A percentile compares a stretch with the other conserved stretches of the same genome.
These are phyloP conservation scores for Phaeosphaeria sp. DNA, from an alignment of 2,329 filamentous ascomycete species.

Conservation along the genomic window DNA sequence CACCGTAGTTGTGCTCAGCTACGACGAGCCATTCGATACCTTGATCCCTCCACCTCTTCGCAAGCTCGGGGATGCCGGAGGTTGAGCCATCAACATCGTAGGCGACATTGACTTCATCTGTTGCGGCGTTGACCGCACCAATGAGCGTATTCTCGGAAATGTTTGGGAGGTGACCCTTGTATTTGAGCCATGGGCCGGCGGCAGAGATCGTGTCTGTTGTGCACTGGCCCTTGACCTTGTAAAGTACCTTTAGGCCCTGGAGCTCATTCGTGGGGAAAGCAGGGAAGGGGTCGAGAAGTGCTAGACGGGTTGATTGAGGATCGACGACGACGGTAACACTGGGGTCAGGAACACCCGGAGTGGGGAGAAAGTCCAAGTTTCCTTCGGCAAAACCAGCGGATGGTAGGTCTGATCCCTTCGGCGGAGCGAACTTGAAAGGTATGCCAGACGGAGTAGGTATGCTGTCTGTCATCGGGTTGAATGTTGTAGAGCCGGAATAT, in stretches of 20 bases:
- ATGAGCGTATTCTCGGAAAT: slow-evolving; percentile 98
- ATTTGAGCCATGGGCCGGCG: slow-evolving; percentile 96
- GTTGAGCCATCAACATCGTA: slow-evolving; percentile 81
- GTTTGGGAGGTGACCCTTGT: slow-evolving; percentile 98
- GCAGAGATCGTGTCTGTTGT: slow-evolving; percentile 99
- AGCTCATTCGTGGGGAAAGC: slow-evolving; percentile 82
- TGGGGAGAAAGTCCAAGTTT: slow-evolving; percentile 74
- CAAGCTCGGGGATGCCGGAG: slow-evolving; percentile 86
- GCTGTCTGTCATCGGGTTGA: slow-evolving; percentile 92
- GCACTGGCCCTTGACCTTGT: slow-evolving; percentile 97
- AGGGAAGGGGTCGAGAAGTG: slow-evolving; percentile 87
- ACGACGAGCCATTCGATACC: slow-evolving; percentile 88
- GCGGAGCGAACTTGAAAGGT: slow-evolving; percentile 84
- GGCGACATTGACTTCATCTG: slow-evolving; percentile 88
- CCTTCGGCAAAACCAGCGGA: slow-evolving; percentile 81
- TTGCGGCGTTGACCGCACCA: slow-evolving; percentile 90
- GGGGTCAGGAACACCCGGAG: slow-evolving; percentile 74
- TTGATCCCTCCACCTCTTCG: slow-evolving; percentile 78
- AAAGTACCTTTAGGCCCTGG: slow-evolving; percentile 79
- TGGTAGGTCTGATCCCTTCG: slow-evolving; percentile 65
- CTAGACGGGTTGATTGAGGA: slow-evolving; percentile 87
- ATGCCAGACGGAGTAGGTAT: slow-evolving; percentile 80
- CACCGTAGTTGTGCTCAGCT: slow-evolving; percentile 96
- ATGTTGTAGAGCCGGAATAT: slow-evolving; percentile 89
- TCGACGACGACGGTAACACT: slow-evolving; percentile 76